These are phyloP conservation scores for Phytophthora pinifolia DNA, from an alignment of 352 stramenopile genomes.

Conservation along the genomic window DNA sequence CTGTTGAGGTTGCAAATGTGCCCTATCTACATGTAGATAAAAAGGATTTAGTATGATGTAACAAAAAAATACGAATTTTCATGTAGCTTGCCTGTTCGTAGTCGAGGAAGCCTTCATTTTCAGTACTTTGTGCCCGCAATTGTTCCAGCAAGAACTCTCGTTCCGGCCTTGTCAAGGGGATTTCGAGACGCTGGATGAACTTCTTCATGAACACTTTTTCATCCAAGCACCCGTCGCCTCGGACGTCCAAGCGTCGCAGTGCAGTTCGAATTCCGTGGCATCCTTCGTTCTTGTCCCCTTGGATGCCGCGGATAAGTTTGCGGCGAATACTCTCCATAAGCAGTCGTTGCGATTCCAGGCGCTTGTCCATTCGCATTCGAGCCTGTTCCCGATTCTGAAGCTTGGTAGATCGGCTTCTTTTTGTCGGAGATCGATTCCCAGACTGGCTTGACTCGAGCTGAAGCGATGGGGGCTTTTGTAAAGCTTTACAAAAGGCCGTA, in stretches of 20 bases:
- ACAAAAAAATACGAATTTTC: not conserved
- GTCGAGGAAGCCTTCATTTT: constrained; percentile 33
- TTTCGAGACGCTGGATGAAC: constrained; percentile 43
- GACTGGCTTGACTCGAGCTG: constrained; percentile 4
- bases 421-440: constrained; percentile 13
- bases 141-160: constrained; percentile 48
- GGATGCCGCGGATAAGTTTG: constrained; percentile 52
- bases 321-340: constrained; percentile 48
- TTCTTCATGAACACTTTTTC: constrained; percentile 39
- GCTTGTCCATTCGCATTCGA: constrained; percentile 47
- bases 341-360: constrained; percentile 50
- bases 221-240: constrained; percentile 40
- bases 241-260: constrained; percentile 38
- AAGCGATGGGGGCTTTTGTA: constrained; percentile 15
- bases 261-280: constrained; percentile 48
- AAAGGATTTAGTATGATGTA: not conserved
- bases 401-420: constrained; percentile 17
- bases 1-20: constrained; percentile 51
- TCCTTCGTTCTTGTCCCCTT: constrained; percentile 32
- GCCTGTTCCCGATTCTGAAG: constrained; percentile 10
- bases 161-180: constrained; percentile 46
- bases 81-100: constrained; percentile 46
- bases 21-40: constrained; percentile 19
- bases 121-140: constrained; percentile 20
- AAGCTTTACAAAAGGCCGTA: constrained; percentile 26